Evolutionary conservation across 495 filamentous ascomycete genomes (phyloP).

Genomic region (Ascodesmis nigricans): DNA sequence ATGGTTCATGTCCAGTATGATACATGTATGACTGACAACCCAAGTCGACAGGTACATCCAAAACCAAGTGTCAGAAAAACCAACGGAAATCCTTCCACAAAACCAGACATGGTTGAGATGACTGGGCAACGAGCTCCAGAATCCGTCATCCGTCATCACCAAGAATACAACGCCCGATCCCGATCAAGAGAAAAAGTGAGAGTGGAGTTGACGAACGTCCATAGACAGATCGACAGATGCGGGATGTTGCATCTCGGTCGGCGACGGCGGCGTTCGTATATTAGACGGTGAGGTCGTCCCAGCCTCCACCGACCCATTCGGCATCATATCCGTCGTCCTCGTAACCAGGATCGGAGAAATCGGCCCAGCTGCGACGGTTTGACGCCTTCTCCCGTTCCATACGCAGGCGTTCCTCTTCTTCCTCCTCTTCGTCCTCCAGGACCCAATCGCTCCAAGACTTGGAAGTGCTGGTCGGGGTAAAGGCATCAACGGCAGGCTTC

Average conservation of each 20-base stretch:
- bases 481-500: slow-evolving; percentile 9
- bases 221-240: not conserved
- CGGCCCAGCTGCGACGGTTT: slow-evolving; percentile 22
- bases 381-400: slow-evolving; percentile 18
- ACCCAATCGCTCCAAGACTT: slow-evolving; percentile 23
- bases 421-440: slow-evolving; percentile 20
- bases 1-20: no score
- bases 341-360: slow-evolving; percentile 18
- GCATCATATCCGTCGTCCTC: slow-evolving; percentile 19
- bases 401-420: slow-evolving; percentile 20
- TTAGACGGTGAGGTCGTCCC: slow-evolving; percentile 20
- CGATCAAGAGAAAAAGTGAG: slow-evolving; percentile 5
- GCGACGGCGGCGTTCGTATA: no score
- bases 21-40: no score
- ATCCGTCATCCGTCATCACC: not conserved
- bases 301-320: slow-evolving; percentile 21
- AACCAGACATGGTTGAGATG: slow-evolving; percentile 5
- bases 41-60: no score
- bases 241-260: not conserved
- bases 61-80: no score
- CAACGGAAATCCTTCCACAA: slow-evolving; percentile 4
- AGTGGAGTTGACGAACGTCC: slow-evolving; percentile 6
- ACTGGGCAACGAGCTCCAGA: no score
- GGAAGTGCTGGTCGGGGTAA: slow-evolving; percentile 10
- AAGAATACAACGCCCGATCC: not conserved